Percentiles rank a stretch among this genome's conserved stretches.
These are phyloP conservation scores for Pleurotus salmoneostramineus DNA, from an alignment of 768 basidiomycete genomes.

Conservation along the genomic window DNA sequence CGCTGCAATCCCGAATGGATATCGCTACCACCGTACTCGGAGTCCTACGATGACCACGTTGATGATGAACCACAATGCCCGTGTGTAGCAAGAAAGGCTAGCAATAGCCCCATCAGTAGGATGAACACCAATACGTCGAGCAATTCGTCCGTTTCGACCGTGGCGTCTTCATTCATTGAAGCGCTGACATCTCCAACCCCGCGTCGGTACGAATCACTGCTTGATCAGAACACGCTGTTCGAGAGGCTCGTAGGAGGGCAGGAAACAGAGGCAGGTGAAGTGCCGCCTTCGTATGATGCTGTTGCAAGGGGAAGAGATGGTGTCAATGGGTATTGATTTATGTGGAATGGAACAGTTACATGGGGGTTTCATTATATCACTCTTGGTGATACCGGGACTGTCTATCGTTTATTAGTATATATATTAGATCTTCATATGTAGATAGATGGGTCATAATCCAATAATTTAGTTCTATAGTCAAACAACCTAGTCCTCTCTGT, in stretches of 20 bases:
- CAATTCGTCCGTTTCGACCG: conserved; percentile 9
- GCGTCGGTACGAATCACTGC: conserved; percentile 28
- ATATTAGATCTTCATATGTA: background rate
- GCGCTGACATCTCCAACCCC: conserved; percentile 24
- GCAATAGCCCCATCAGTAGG: background rate
- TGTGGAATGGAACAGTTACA: too few species aligned
- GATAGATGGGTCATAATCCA: conserved; percentile 12
- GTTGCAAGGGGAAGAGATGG: background rate
- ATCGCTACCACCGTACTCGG: conserved; percentile 73
- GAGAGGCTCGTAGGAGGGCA: conserved; percentile 82
- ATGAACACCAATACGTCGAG: conserved; percentile 6
- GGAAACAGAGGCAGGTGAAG: conserved; percentile 78
- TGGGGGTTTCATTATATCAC: too few species aligned
- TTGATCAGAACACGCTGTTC: conserved; percentile 51
- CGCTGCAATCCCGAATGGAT: conserved; percentile 79
- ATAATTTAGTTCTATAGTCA: conserved; percentile 22
- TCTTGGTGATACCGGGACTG: too few species aligned
- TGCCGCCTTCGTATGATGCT: conserved; percentile 71
- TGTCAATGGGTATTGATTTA: background rate
- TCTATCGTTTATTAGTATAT: background rate
- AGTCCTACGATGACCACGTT: conserved; percentile 34
- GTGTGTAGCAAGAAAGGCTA: conserved; percentile 27
- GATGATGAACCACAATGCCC: conserved; percentile 39
- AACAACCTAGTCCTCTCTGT: conserved; percentile 50
- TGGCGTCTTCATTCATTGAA: conserved; percentile 16